These are phyloP conservation scores for Cyclotella cryptica DNA, from an alignment of 108 stramenopile species.

Conservation along the genomic window DNA sequence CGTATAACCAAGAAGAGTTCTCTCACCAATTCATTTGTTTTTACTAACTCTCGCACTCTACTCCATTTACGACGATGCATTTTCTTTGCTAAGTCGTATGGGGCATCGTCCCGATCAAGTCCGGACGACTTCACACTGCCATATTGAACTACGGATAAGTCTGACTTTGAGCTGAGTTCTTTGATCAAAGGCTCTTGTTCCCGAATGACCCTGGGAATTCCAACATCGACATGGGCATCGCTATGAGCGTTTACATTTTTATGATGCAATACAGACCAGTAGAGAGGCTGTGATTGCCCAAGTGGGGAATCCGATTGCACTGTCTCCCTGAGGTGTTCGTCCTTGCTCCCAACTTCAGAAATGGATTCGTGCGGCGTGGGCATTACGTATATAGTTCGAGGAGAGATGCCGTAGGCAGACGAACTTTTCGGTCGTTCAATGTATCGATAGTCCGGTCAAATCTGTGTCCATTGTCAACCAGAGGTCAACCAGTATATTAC, in stretches of 20 bases:
- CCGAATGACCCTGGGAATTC: not conserved
- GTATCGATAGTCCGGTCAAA: no score
- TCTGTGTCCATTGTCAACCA: no score
- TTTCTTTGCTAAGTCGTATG: not conserved
- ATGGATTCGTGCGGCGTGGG: no score
- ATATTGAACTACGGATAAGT: not conserved
- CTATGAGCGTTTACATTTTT: slow-evolving; percentile 7
- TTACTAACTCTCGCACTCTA: not conserved
- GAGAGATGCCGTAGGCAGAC: no score
- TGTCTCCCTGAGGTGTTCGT: not conserved
- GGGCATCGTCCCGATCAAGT: not conserved
- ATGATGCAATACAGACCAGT: slow-evolving; percentile 9
- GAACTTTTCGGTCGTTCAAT: not conserved
- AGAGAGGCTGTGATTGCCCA: not conserved
- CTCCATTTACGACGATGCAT: not conserved
- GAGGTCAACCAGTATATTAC: no score
- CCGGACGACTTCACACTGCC: not conserved
- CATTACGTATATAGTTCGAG: no score
- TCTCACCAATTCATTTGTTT: slow-evolving; percentile 6
- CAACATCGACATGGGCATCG: not conserved
- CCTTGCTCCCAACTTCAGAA: no score
- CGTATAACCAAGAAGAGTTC: not conserved
- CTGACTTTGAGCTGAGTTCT: not conserved
- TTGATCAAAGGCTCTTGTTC: slow-evolving; percentile 4
- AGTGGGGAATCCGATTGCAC: not conserved